Conservation (phyloP, 1,139 yeast genomes). For the Lipomyces yarrowii region DNA sequence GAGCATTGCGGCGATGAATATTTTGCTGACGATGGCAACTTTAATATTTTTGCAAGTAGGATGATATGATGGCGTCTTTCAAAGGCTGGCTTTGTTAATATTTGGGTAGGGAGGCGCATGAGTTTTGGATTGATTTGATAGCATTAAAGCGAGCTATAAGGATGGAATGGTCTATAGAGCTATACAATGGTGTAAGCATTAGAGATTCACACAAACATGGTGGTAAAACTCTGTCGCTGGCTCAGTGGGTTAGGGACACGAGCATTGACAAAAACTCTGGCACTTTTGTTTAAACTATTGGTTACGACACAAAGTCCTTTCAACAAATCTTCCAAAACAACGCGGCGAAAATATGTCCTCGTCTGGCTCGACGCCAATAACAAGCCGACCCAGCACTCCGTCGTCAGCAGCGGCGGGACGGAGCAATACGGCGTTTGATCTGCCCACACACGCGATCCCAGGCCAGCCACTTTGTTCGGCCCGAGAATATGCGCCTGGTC, state of each 20-base stretch:
- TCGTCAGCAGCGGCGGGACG: background rate
- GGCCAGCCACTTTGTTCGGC: slow-evolving; percentile 33
- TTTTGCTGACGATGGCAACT: slow-evolving; percentile 28
- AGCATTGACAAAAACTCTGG: no score
- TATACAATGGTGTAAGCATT: no score
- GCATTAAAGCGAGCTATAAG: no score
- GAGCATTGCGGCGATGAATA: slow-evolving; percentile 24
- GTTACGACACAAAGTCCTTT: no score
- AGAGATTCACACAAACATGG: no score
- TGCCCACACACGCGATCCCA: slow-evolving; percentile 26
- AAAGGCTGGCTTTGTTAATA: background rate
- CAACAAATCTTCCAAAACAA: background rate
- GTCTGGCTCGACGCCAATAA: background rate
- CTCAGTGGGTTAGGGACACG: no score
- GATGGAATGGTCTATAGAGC: no score
- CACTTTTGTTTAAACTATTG: no score
- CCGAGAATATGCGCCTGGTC: slow-evolving; percentile 28
- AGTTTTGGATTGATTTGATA: no score
- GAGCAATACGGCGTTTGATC: background rate
- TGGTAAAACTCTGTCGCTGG: no score
- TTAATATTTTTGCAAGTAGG: slow-evolving; percentile 20
- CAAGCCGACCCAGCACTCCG: background rate
- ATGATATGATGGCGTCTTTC: slow-evolving; percentile 10
- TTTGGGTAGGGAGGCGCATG: background rate
- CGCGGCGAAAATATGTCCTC: background rate